Evolutionary conservation across 805 yeast genomes (phyloP).

Genomic region (Torulaspora franciscae): DNA sequence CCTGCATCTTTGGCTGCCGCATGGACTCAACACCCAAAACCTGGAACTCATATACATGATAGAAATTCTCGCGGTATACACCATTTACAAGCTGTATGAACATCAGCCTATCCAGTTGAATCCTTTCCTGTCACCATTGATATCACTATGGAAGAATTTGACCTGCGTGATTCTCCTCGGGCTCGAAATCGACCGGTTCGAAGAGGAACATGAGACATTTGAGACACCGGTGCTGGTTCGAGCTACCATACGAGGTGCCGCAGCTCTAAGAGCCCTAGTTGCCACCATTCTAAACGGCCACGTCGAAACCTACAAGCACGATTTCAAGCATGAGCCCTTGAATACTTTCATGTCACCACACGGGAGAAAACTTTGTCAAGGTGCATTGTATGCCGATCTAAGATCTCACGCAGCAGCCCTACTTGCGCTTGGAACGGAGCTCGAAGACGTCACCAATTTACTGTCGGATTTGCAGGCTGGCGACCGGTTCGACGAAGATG

Average conservation of each 20-base stretch:
- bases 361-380: conserved; percentile 56
- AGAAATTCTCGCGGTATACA: conserved; percentile 39
- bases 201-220: conserved; percentile 36
- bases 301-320: conserved; percentile 43
- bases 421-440: conserved; percentile 44
- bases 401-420: conserved; percentile 54
- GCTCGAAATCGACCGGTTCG: conserved; percentile 54
- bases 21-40: conserved; percentile 37
- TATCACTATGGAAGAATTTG: conserved; percentile 62
- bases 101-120: conserved; percentile 40
- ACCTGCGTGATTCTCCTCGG: conserved; percentile 57
- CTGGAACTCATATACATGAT: conserved; percentile 45
- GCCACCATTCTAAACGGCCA: conserved; percentile 58
- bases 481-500: conserved; percentile 67
- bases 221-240: conserved; percentile 45
- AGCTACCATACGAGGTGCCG: conserved; percentile 54
- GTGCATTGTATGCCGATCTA: conserved; percentile 55
- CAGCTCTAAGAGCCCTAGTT: conserved; percentile 56
- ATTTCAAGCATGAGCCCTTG: conserved; percentile 54
- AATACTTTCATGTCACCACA: conserved; percentile 61
- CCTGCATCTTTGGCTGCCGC: conserved; percentile 37
- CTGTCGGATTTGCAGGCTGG: conserved; percentile 52
- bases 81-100: conserved; percentile 43
- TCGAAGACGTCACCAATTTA: conserved; percentile 49
- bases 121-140: conserved; percentile 56